Evolutionary conservation across 129 eudicot genomes (phyloP).

Genomic region (Kitagawia praeruptora): DNA sequence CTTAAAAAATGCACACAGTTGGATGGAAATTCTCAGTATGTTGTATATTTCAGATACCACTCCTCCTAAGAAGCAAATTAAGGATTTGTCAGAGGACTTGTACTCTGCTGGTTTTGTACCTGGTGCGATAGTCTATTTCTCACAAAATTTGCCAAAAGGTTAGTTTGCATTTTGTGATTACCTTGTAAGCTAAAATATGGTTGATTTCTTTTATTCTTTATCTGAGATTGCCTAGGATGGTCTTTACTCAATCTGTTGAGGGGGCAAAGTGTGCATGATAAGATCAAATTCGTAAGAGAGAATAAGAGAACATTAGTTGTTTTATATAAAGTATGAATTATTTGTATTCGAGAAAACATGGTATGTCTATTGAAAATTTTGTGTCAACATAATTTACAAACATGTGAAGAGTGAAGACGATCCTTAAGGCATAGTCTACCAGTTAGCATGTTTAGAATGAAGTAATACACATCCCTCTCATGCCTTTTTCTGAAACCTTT

Average conservation of each 20-base stretch:
- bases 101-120: slow-evolving; percentile 87
- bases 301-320: background rate
- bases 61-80: slow-evolving; percentile 88
- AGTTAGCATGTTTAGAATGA: background rate
- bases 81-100: slow-evolving; percentile 62
- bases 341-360: background rate
- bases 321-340: background rate
- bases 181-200: background rate
- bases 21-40: background rate
- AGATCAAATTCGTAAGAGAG: background rate
- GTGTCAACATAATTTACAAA: background rate
- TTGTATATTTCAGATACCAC: slow-evolving; percentile 52
- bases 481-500: background rate
- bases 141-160: slow-evolving; percentile 70
- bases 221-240: background rate
- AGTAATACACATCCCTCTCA: background rate
- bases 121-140: slow-evolving; percentile 83
- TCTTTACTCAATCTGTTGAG: background rate
- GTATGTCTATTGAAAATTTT: background rate
- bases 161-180: slow-evolving; percentile 5
- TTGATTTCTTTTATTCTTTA: background rate
- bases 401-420: background rate
- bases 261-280: background rate
- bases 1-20: background rate
- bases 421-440: background rate